These are phyloP conservation scores for Onygenales sp. DNA, from an alignment of 2,329 filamentous ascomycete genomes.

Conservation along the genomic window DNA sequence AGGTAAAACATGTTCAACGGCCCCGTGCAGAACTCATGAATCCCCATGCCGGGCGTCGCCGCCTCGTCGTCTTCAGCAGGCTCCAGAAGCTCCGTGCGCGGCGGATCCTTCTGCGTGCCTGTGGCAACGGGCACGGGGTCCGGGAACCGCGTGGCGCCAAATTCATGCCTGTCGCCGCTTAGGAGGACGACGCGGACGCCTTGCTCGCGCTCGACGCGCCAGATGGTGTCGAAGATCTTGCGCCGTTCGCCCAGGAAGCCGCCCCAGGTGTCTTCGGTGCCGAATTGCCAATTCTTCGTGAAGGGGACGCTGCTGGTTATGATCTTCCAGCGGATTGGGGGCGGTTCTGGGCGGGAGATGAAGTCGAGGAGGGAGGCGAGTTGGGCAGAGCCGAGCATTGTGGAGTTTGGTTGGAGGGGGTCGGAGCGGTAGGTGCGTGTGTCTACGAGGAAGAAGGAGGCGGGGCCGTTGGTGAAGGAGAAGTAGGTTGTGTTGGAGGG, in stretches of 20 bases:
- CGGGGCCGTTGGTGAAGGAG: conserved; percentile 79
- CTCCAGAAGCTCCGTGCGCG: no score
- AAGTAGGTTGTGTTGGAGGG: conserved; percentile 68
- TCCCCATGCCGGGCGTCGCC: conserved; percentile 22
- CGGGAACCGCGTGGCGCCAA: conserved; percentile 73
- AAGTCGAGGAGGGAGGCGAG: conserved; percentile 70
- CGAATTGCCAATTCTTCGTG: conserved; percentile 94
- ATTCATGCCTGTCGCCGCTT: conserved; percentile 92
- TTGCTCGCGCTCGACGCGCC: conserved; percentile 63
- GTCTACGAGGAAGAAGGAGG: conserved; percentile 89
- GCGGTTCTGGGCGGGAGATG: conserved; percentile 61
- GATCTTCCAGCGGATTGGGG: conserved; percentile 85
- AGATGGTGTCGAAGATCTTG: conserved; percentile 79
- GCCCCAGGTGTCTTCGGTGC: conserved; percentile 84
- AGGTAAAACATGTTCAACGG: conserved; percentile 92
- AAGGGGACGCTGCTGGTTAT: conserved; percentile 85
- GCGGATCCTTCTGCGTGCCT: neutral
- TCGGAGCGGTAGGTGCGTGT: conserved; percentile 73
- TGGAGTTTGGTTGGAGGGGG: conserved; percentile 50
- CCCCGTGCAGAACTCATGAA: conserved; percentile 86
- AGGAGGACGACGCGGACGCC: conserved; percentile 73
- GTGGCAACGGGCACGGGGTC: conserved; percentile 24
- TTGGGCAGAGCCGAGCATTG: conserved; percentile 77
- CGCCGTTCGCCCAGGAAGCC: conserved; percentile 77
- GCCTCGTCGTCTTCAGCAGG: no score